phyloP scores from a whole-genome alignment of 78 protist genomes.

The Dictyostelium discoideum region dicty_2.7 NC_007089.4:515501-516000 shows the following conservation, averaged over 20 bases:
- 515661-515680: background rate
- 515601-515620: background rate
- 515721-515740: slow-evolving; percentile 7
- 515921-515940: background rate
- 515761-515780: background rate
- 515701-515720: background rate
- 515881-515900: slow-evolving; percentile 10
- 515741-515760: background rate
- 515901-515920: background rate
- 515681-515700: background rate
- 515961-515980: no score
- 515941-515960: no score
- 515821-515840: background rate
- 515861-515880: background rate
- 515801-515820: background rate
- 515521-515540: background rate
- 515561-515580: background rate
- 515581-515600: background rate
- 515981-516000: no score
- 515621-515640: background rate
- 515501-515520: background rate
- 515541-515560: background rate
- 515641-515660: background rate
- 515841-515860: background rate
- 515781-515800: background rate